A percentile compares a stretch with the other conserved stretches of the same genome.
Conservation (phyloP, 2,329 filamentous ascomycete genomes). For the Penicillium sp. region DNA sequence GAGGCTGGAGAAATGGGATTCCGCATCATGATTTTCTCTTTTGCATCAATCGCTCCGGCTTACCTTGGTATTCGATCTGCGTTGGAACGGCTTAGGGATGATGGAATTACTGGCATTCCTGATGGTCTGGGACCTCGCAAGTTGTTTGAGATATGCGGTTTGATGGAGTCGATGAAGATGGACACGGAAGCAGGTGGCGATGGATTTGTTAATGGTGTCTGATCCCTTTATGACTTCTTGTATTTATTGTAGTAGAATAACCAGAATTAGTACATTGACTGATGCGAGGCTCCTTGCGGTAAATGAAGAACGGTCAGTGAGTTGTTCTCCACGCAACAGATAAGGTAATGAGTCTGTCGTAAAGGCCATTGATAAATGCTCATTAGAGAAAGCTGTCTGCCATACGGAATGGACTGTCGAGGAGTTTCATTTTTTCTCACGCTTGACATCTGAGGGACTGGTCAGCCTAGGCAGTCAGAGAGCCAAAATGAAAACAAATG, state of each 20-base stretch:
- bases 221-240: neutral
- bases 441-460: too few relatives aligned
- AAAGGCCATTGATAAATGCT: too few relatives aligned
- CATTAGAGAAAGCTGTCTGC: too few relatives aligned
- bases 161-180: constrained; percentile 37
- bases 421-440: too few relatives aligned
- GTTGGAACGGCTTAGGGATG: constrained; percentile 31
- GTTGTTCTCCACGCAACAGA: too few relatives aligned
- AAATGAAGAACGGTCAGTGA: too few relatives aligned
- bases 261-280: too few relatives aligned
- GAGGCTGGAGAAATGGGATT: constrained; percentile 41
- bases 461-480: too few relatives aligned
- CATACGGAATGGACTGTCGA: too few relatives aligned
- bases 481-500: too few relatives aligned
- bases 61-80: constrained; percentile 34
- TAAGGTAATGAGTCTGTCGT: too few relatives aligned
- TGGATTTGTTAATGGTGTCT: constrained; percentile 28
- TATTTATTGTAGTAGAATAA: neutral
- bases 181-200: constrained; percentile 36
- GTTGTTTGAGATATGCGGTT: constrained; percentile 39
- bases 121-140: constrained; percentile 31
- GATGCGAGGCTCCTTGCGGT: too few relatives aligned
- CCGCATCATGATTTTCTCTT: constrained; percentile 41
- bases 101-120: constrained; percentile 32
- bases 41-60: constrained; percentile 34